Conservation (phyloP, 768 basidiomycete species). For the Trametes cinnabarina region DNA sequence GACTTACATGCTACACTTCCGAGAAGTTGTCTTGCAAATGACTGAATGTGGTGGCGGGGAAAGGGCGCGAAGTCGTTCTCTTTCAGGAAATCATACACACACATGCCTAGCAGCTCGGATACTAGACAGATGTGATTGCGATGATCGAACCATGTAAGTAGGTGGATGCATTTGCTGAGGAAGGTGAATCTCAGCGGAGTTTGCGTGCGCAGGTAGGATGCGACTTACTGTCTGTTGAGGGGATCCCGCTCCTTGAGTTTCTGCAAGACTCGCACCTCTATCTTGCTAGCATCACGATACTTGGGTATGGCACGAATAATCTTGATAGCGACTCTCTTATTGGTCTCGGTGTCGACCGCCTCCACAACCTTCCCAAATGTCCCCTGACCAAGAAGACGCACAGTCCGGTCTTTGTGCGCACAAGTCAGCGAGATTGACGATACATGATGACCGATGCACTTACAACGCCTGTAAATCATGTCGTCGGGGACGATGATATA, state of each 20-base stretch:
- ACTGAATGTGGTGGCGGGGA: slow-evolving; percentile 93
- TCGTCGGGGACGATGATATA: slow-evolving; percentile 94
- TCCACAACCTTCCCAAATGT: slow-evolving; percentile 99
- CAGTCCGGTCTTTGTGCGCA: slow-evolving; percentile 75
- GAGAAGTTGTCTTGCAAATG: slow-evolving; percentile 88
- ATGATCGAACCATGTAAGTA: slow-evolving; percentile 93
- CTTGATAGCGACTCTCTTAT: slow-evolving; percentile 90
- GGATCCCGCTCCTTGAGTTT: slow-evolving; percentile 89
- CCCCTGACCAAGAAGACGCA: slow-evolving; percentile 89
- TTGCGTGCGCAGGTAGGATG: slow-evolving; percentile 18
- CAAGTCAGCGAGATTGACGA: background rate
- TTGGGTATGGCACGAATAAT: slow-evolving; percentile 98
- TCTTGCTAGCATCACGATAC: slow-evolving; percentile 98
- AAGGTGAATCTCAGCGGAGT: slow-evolving; percentile 1
- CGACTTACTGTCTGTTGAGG: slow-evolving; percentile 77
- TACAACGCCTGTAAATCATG: slow-evolving; percentile 83
- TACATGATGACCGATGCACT: slow-evolving; percentile 29
- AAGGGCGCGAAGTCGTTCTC: slow-evolving; percentile 97
- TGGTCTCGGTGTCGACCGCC: slow-evolving; percentile 75
- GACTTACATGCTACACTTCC: slow-evolving; percentile 90
- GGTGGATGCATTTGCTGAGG: slow-evolving; percentile 93
- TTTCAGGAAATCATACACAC: slow-evolving; percentile 98
- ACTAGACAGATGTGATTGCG: slow-evolving; percentile 97
- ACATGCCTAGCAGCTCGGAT: slow-evolving; percentile 93
- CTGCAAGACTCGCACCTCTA: slow-evolving; percentile 93